A percentile compares a stretch with the other conserved stretches of the same genome.
Conservation (phyloP, 331 rosid species). For the Cydonia oblonga region DNA sequence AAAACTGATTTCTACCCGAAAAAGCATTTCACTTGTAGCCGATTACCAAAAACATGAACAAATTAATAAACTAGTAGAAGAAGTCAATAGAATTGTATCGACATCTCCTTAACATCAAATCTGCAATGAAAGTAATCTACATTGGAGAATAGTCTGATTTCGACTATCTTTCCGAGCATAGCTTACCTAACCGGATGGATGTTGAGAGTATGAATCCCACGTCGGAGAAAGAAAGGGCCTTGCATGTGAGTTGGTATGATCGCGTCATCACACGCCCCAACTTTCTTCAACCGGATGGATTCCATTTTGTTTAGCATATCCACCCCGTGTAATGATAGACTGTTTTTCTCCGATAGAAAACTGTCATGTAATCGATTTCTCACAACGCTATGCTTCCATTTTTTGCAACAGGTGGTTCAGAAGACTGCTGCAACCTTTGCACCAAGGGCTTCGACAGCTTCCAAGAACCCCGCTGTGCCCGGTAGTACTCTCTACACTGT, state of each 20-base stretch:
- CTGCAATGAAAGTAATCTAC: neutral
- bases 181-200: neutral
- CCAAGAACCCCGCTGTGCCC: constrained; percentile 87
- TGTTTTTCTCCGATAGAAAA: too few species aligned
- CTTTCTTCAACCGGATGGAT: too few species aligned
- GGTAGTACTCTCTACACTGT: constrained; percentile 67
- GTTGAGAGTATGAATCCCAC: too few species aligned
- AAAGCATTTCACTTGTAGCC: neutral
- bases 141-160: neutral
- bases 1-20: neutral
- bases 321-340: too few species aligned
- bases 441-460: constrained; percentile 87
- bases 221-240: too few species aligned
- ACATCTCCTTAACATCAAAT: too few species aligned
- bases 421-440: constrained; percentile 98
- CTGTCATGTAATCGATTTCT: neutral
- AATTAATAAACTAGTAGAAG: neutral
- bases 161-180: neutral
- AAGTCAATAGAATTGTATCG: too few species aligned
- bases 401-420: constrained; percentile 57
- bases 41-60: neutral
- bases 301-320: neutral
- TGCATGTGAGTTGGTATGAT: too few species aligned
- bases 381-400: neutral
- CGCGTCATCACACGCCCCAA: too few species aligned